Evolutionary conservation across 176 grass and related monocot species (phyloP).

Genomic region (Oryza glaberrima): DNA sequence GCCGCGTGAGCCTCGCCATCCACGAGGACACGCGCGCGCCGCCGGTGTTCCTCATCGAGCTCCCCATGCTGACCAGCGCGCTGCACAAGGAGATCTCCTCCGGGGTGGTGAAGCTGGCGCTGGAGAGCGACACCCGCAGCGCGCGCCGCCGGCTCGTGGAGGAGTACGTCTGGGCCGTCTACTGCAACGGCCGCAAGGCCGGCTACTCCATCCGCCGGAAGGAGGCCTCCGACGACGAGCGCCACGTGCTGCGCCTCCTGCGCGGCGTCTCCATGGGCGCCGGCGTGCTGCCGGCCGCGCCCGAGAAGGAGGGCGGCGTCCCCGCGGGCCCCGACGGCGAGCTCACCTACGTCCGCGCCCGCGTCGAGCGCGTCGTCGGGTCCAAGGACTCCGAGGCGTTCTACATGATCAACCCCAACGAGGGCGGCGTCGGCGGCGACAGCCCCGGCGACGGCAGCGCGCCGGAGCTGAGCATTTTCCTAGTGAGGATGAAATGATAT

Average conservation of each 20-base stretch:
- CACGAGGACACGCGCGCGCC: slow-evolving; percentile 92
- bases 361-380: slow-evolving; percentile 88
- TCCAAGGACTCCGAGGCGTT: slow-evolving; percentile 97
- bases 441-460: slow-evolving; percentile 31
- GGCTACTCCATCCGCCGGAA: slow-evolving; percentile 90
- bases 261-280: slow-evolving; percentile 95
- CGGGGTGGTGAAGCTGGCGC: slow-evolving; percentile 79
- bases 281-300: slow-evolving; percentile 75
- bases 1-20: slow-evolving; percentile 75
- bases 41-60: slow-evolving; percentile 83
- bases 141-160: slow-evolving; percentile 69
- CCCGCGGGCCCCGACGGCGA: slow-evolving; percentile 70
- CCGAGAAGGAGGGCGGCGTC: slow-evolving; percentile 57
- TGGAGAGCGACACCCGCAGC: slow-evolving; percentile 93
- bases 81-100: slow-evolving; percentile 89
- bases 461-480: slow-evolving; percentile 89
- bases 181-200: slow-evolving; percentile 93
- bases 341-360: slow-evolving; percentile 85
- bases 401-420: slow-evolving; percentile 95
- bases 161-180: slow-evolving; percentile 96
- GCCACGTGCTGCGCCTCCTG: slow-evolving; percentile 79
- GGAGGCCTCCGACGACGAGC: slow-evolving; percentile 79
- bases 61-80: slow-evolving; percentile 72
- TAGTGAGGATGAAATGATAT: slow-evolving; percentile 92
- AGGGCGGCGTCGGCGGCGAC: slow-evolving; percentile 21